phyloP scores from a whole-genome alignment of 805 yeast species.

The Barnettozyma siamensis region DNA sequence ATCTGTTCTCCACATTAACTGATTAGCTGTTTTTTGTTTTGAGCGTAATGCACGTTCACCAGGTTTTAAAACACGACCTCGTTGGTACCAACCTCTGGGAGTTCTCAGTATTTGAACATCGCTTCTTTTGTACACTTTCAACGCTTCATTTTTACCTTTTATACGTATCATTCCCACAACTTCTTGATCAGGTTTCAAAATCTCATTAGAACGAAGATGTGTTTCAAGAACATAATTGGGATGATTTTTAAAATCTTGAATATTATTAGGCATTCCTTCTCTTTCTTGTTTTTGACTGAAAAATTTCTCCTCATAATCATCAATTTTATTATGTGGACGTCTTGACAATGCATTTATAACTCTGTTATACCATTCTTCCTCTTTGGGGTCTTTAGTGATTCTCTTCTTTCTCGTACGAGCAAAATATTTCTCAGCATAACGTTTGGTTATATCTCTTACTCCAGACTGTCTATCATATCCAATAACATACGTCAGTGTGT shows the following conservation, averaged over 20 bases:
- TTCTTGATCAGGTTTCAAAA: slow-evolving; percentile 53
- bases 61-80: slow-evolving; percentile 66
- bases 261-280: slow-evolving; percentile 85
- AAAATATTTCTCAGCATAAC: slow-evolving; percentile 68
- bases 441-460: slow-evolving; percentile 75
- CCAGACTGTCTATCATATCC: slow-evolving; percentile 66
- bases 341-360: slow-evolving; percentile 27
- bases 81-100: slow-evolving; percentile 80
- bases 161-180: slow-evolving; percentile 70
- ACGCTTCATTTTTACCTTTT: slow-evolving; percentile 35
- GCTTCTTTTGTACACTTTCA: slow-evolving; percentile 63
- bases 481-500: slow-evolving; percentile 65
- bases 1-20: slow-evolving; percentile 19
- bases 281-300: slow-evolving; percentile 53
- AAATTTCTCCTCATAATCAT: slow-evolving; percentile 51
- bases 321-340: slow-evolving; percentile 19
- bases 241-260: slow-evolving; percentile 80
- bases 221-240: slow-evolving; percentile 79
- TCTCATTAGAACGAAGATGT: slow-evolving; percentile 67
- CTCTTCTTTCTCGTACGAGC: slow-evolving; percentile 72
- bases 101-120: slow-evolving; percentile 62
- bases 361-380: slow-evolving; percentile 50
- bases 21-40: slow-evolving; percentile 27
- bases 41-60: slow-evolving; percentile 64
- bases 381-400: slow-evolving; percentile 53